Percentiles rank a stretch among this genome's conserved stretches.
Conservation (phyloP, 306 rosid genomes). For the Luffa aegyptiaca region DNA sequence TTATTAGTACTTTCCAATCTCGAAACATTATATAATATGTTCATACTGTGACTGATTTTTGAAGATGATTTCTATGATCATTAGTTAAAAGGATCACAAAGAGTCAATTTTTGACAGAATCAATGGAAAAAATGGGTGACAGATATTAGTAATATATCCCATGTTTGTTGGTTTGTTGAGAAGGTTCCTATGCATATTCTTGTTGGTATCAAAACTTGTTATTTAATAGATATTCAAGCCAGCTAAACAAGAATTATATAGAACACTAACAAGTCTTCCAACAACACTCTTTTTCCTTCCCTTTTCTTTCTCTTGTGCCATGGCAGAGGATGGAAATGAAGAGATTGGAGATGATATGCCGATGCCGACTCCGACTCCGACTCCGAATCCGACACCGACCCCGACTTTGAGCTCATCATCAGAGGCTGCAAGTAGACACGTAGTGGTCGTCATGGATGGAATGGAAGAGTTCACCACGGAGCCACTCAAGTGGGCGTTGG, state of each 20-base stretch:
- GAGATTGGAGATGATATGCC: neutral
- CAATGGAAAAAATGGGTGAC: neutral
- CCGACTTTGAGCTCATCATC: slow-evolving; percentile 8
- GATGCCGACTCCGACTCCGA: neutral
- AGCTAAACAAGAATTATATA: neutral
- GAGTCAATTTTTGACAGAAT: neutral
- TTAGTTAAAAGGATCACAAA: neutral
- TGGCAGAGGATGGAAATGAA: neutral
- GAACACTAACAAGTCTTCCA: neutral
- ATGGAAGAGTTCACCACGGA: slow-evolving; percentile 38
- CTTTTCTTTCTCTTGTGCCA: neutral
- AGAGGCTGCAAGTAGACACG: slow-evolving; percentile 13
- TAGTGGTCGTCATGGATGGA: slow-evolving; percentile 54
- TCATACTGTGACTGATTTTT: neutral
- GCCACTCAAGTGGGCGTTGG: slow-evolving; percentile 37
- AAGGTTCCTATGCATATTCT: neutral
- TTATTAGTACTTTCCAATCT: neutral
- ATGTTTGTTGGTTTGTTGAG: neutral
- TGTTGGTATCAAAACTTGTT: neutral
- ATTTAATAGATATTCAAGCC: neutral
- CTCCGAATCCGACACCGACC: neutral
- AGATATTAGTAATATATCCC: neutral
- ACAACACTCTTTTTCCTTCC: neutral
- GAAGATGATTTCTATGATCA: neutral
- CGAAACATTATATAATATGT: neutral